These are phyloP conservation scores for Blastobotrys chiropterorum DNA, from an alignment of 805 yeast genomes.

Conservation along the genomic window DNA sequence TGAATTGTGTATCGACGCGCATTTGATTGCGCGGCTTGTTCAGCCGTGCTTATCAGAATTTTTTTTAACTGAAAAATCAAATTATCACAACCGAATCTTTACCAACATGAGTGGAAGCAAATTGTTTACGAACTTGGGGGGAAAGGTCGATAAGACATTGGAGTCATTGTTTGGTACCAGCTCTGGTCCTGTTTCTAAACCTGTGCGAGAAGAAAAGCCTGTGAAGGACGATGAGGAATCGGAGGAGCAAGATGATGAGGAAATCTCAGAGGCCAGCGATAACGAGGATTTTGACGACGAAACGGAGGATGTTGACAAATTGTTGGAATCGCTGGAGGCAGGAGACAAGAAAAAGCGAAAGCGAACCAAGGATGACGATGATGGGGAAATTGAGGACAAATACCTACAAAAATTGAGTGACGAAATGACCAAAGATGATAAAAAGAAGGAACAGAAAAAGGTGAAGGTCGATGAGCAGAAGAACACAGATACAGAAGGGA, in stretches of 20 bases:
- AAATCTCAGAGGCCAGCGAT: conserved; percentile 20
- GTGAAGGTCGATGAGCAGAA: conserved; percentile 24
- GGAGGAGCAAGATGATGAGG: conserved; percentile 17
- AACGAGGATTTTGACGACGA: conserved; percentile 16
- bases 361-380: conserved; percentile 31
- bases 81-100: not conserved
- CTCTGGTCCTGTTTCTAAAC: conserved; percentile 1
- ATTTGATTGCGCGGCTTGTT: too few species aligned
- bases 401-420: conserved; percentile 16
- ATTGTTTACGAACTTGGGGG: not conserved
- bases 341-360: conserved; percentile 21
- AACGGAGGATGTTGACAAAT: conserved; percentile 21
- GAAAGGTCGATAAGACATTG: not conserved
- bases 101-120: not conserved
- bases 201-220: not conserved
- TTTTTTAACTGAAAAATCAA: not conserved
- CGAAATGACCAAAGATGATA: conserved; percentile 16
- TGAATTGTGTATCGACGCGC: too few species aligned
- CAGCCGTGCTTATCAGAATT: not conserved
- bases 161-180: not conserved
- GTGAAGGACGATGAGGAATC: conserved; percentile 13
- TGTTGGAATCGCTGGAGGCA: conserved; percentile 15
- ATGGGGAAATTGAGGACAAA: conserved; percentile 48
- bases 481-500: conserved; percentile 4
- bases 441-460: conserved; percentile 13